These are phyloP conservation scores for Kodamaea anthophila DNA, from an alignment of 1,139 yeast genomes.

Conservation along the genomic window DNA sequence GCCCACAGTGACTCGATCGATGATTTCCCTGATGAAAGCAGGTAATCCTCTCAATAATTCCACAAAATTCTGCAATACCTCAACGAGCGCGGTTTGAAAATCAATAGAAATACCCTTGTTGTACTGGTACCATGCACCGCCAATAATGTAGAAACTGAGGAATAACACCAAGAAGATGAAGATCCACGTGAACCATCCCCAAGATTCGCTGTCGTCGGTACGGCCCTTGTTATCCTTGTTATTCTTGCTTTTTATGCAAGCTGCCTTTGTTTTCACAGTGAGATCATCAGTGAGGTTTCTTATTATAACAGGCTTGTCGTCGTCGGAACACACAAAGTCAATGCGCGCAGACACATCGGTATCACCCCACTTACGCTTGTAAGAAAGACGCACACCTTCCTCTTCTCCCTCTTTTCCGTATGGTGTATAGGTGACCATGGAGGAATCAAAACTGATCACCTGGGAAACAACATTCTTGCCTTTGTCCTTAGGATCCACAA, in stretches of 20 bases:
- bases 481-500: conserved; percentile 37
- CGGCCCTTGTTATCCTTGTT: conserved; percentile 15
- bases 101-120: conserved; percentile 48
- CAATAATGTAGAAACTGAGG: conserved; percentile 66
- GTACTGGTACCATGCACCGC: conserved; percentile 74
- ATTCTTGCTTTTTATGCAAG: conserved; percentile 31
- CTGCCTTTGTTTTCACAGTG: conserved; percentile 29
- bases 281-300: conserved; percentile 27
- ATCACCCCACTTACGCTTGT: conserved; percentile 79
- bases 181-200: conserved; percentile 79
- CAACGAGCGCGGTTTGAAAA: conserved; percentile 52
- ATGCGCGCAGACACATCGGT: conserved; percentile 45
- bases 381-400: too few relatives aligned
- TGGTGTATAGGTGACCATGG: conserved; percentile 26
- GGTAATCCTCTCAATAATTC: conserved; percentile 63
- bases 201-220: conserved; percentile 39
- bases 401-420: conserved; percentile 17
- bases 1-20: conserved; percentile 55
- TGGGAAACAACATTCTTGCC: conserved; percentile 43
- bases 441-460: conserved; percentile 43
- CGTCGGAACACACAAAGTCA: conserved; percentile 45
- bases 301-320: conserved; percentile 14
- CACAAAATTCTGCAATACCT: conserved; percentile 63
- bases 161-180: conserved; percentile 61
- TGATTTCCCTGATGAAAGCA: conserved; percentile 62